Evolutionary conservation across 2,329 filamentous ascomycete species (phyloP).

Genomic region (Botrytis pseudocinerea): DNA sequence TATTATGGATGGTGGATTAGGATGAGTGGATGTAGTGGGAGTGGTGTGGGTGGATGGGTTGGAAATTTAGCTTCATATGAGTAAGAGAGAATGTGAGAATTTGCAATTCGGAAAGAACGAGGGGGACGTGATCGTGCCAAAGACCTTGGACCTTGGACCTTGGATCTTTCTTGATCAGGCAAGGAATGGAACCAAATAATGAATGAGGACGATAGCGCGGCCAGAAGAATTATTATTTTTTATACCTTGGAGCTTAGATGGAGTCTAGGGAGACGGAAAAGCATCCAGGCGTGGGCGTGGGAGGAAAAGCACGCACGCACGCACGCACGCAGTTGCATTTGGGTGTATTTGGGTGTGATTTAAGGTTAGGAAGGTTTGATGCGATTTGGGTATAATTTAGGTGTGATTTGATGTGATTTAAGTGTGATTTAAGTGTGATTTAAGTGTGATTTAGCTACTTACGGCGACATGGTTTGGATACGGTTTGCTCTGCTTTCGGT

Average conservation of each 20-base stretch:
- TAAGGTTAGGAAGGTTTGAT: background rate
- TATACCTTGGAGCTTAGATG: too few relatives aligned
- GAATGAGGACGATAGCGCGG: too few relatives aligned
- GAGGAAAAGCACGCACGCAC: background rate
- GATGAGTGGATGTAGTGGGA: background rate
- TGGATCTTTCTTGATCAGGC: background rate
- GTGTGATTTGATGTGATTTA: background rate
- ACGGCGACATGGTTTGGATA: too few relatives aligned
- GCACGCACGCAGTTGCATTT: background rate
- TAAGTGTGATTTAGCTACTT: too few relatives aligned
- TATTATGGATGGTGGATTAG: conserved; percentile 7
- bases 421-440: too few relatives aligned
- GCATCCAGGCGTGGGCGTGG: conserved; percentile 3
- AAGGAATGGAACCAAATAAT: conserved; percentile 17
- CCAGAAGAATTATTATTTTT: too few relatives aligned
- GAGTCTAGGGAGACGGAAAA: too few relatives aligned
- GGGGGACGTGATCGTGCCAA: background rate
- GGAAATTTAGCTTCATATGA: background rate
- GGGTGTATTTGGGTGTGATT: background rate
- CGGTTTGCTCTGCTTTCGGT: background rate
- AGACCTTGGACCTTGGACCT: too few relatives aligned
- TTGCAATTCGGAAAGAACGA: conserved; percentile 1
- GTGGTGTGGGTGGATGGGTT: background rate
- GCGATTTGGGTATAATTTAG: background rate
- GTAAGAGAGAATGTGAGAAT: background rate